phyloP scores from a whole-genome alignment of 2,329 filamentous ascomycete species.

The Apiospora saccharicola region DNA sequence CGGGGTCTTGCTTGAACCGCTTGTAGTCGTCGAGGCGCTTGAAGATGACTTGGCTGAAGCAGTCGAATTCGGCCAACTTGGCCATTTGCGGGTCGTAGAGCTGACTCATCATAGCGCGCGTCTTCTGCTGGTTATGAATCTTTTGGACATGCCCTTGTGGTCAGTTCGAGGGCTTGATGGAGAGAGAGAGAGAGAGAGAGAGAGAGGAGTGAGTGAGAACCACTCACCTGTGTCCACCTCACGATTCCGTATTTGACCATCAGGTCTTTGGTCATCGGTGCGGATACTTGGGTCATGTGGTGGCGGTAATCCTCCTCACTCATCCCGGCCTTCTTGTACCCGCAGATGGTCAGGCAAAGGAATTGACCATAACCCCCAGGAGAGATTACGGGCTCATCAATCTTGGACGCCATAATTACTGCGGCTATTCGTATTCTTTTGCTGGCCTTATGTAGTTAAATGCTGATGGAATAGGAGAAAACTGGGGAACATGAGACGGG shows the following conservation, averaged over 20 bases:
- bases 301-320: slow-evolving; percentile 55
- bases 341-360: slow-evolving; percentile 57
- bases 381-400: too few species aligned
- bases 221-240: slow-evolving; percentile 52
- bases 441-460: too few species aligned
- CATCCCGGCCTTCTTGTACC: slow-evolving; percentile 56
- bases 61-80: slow-evolving; percentile 59
- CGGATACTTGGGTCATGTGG: slow-evolving; percentile 56
- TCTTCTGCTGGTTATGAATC: slow-evolving; percentile 50
- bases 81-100: slow-evolving; percentile 54
- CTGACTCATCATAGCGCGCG: slow-evolving; percentile 48
- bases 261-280: slow-evolving; percentile 53
- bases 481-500: too few species aligned
- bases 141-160: slow-evolving; percentile 29
- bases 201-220: background rate
- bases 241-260: slow-evolving; percentile 58
- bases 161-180: too few species aligned
- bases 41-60: slow-evolving; percentile 58
- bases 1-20: slow-evolving; percentile 56
- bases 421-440: too few species aligned
- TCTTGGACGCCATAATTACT: too few species aligned
- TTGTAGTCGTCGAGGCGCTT: slow-evolving; percentile 53
- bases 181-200: background rate
- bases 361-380: slow-evolving; percentile 27
- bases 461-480: too few species aligned